Conservation (phyloP, 2,329 filamentous ascomycete genomes). For the Aspergillus novoparasiticus region DNA sequence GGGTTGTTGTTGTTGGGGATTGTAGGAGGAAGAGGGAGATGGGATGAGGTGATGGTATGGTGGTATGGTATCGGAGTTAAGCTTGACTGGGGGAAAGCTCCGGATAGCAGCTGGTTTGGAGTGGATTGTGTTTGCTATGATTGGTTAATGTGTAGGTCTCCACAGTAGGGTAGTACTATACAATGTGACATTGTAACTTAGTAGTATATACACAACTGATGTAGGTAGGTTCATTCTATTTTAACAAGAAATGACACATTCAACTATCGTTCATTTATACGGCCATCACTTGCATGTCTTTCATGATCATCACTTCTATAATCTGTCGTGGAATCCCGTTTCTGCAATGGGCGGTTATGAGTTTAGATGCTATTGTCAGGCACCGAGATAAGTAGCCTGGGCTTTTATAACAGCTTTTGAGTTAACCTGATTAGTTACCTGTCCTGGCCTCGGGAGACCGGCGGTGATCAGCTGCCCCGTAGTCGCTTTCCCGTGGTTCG, state of each 20-base stretch:
- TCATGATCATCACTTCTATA: neutral
- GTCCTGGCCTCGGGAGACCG: neutral
- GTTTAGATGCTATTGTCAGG: neutral
- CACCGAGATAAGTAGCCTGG: neutral
- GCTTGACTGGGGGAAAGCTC: neutral
- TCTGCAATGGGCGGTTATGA: neutral
- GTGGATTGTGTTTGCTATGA: neutral
- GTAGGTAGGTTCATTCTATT: neutral
- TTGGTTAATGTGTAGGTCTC: neutral
- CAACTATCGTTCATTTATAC: neutral
- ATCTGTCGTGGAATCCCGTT: neutral
- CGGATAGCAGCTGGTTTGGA: too few species aligned
- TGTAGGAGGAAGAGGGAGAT: neutral
- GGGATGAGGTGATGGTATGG: neutral
- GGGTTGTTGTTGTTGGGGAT: neutral
- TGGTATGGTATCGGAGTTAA: neutral
- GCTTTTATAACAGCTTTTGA: neutral
- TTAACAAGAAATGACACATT: neutral
- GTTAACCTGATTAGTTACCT: neutral
- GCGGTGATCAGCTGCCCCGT: neutral
- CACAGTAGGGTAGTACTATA: neutral
- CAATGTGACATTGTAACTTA: too few species aligned
- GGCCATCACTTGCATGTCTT: neutral
- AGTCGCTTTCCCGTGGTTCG: constrained; percentile 16
- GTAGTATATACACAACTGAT: neutral